These are phyloP conservation scores for Periconia digitata DNA, from an alignment of 2,329 filamentous ascomycete genomes.

Conservation along the genomic window DNA sequence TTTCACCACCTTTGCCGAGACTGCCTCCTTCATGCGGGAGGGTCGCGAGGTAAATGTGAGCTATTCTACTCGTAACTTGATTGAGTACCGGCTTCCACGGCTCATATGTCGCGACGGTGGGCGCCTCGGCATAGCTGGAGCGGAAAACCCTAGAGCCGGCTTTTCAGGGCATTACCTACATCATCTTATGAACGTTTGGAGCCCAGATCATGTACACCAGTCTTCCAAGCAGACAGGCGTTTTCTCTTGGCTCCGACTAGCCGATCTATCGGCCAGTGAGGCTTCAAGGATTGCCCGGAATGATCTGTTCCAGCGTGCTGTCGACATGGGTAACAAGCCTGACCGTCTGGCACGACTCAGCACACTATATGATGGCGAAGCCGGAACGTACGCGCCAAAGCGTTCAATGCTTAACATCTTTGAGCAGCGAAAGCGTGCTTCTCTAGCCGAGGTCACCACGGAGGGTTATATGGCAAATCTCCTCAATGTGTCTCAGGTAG, in stretches of 20 bases:
- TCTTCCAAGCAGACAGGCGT: constrained; percentile 63
- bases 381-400: constrained; percentile 66
- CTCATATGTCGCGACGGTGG: constrained; percentile 82
- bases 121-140: constrained; percentile 71
- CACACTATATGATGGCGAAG: constrained; percentile 67
- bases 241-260: constrained; percentile 90
- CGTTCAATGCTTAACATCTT: constrained; percentile 83
- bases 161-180: constrained; percentile 77
- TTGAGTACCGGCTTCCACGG: constrained; percentile 80
- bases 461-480: constrained; percentile 75
- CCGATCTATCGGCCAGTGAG: constrained; percentile 74
- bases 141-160: constrained; percentile 73
- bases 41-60: constrained; percentile 75
- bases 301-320: constrained; percentile 73
- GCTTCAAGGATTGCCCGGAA: constrained; percentile 68
- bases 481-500: constrained; percentile 72
- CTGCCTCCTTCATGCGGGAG: constrained; percentile 90
- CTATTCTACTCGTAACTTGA: constrained; percentile 84
- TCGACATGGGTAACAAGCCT: constrained; percentile 55
- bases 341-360: constrained; percentile 67
- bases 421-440: constrained; percentile 65
- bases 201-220: constrained; percentile 72
- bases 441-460: constrained; percentile 68
- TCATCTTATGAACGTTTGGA: constrained; percentile 89
- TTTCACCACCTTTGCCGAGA: constrained; percentile 87